Evolutionary conservation across 108 stramenopile species (phyloP).

Genomic region (Nannochloropsis granulata): DNA sequence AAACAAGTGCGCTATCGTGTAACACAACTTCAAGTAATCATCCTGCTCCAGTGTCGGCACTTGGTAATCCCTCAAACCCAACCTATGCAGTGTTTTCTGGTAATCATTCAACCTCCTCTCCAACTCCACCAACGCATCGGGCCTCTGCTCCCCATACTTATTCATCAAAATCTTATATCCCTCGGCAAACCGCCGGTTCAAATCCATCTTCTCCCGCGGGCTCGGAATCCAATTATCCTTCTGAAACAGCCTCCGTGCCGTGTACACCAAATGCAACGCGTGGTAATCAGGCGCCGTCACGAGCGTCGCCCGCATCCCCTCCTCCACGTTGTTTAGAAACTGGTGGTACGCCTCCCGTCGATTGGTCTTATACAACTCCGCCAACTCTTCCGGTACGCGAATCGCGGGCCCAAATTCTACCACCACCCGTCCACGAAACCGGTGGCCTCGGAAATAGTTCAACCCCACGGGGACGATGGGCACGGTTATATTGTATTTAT

Average conservation of each 20-base stretch:
- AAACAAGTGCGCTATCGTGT: conserved; percentile 66
- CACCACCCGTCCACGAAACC: conserved; percentile 49
- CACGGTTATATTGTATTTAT: conserved; percentile 67
- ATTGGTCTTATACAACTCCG: conserved; percentile 26
- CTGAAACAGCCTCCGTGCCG: conserved; percentile 70
- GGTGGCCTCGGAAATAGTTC: conserved; percentile 85
- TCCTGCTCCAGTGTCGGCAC: conserved; percentile 16
- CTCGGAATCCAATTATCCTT: conserved; percentile 38
- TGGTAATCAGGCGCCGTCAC: conserved; percentile 88
- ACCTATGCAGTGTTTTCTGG: conserved; percentile 53
- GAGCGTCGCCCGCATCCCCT: conserved; percentile 78
- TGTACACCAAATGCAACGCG: conserved; percentile 72
- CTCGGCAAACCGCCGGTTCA: conserved; percentile 78
- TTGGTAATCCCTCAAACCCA: conserved; percentile 87
- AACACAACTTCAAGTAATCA: conserved; percentile 34
- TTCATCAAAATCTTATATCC: conserved; percentile 65
- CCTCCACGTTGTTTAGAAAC: conserved; percentile 59
- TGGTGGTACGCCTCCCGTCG: conserved; percentile 62
- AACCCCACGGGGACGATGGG: conserved; percentile 94
- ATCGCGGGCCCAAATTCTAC: conserved; percentile 41
- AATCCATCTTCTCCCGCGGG: conserved; percentile 62
- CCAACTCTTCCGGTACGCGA: conserved; percentile 22
- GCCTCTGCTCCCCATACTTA: conserved; percentile 39
- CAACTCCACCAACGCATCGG: conserved; percentile 55
- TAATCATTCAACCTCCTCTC: conserved; percentile 60